Evolutionary conservation across 2,329 filamentous ascomycete genomes (phyloP).

Genomic region (Malbranchea zuffiana): DNA sequence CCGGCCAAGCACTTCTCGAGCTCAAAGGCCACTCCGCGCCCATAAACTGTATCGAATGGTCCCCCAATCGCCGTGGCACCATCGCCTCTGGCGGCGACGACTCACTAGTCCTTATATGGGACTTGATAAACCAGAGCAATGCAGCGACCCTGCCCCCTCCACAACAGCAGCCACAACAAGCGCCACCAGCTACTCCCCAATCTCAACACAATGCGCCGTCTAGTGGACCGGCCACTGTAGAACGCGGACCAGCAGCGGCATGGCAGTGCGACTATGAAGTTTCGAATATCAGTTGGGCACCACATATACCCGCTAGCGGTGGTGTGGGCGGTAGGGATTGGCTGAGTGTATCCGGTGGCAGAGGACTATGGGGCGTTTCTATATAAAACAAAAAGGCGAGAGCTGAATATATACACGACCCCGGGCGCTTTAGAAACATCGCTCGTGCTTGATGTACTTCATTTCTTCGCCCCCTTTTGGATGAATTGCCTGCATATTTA

Average conservation of each 20-base stretch:
- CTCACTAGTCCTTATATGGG: slow-evolving; percentile 85
- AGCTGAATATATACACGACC: too few species aligned
- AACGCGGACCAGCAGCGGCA: slow-evolving; percentile 35
- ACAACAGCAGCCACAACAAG: slow-evolving; percentile 7
- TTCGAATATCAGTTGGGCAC: slow-evolving; percentile 39
- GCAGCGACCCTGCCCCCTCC: slow-evolving; percentile 33
- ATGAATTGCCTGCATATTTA: too few species aligned
- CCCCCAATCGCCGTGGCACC: slow-evolving; percentile 71
- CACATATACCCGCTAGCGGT: slow-evolving; percentile 28
- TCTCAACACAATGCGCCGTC: too few species aligned
- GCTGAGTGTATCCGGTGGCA: slow-evolving; percentile 37
- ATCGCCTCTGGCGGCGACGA: slow-evolving; percentile 89
- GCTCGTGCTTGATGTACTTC: neutral
- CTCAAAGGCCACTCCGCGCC: slow-evolving; percentile 76
- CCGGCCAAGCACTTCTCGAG: slow-evolving; percentile 87
- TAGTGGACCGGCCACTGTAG: slow-evolving; percentile 23
- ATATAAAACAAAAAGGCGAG: slow-evolving; percentile 22
- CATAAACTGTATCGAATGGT: slow-evolving; percentile 95
- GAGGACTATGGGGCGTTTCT: slow-evolving; percentile 36
- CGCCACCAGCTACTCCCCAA: too few species aligned
- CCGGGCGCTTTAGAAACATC: neutral
- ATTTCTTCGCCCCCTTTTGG: too few species aligned
- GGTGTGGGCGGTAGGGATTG: slow-evolving; percentile 29
- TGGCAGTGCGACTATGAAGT: slow-evolving; percentile 40
- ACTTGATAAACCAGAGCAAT: slow-evolving; percentile 62